Base-by-base conservation (phyloP, 2,329 filamentous ascomycete genomes). In the Paraphaeosphaeria minitans region DNA sequence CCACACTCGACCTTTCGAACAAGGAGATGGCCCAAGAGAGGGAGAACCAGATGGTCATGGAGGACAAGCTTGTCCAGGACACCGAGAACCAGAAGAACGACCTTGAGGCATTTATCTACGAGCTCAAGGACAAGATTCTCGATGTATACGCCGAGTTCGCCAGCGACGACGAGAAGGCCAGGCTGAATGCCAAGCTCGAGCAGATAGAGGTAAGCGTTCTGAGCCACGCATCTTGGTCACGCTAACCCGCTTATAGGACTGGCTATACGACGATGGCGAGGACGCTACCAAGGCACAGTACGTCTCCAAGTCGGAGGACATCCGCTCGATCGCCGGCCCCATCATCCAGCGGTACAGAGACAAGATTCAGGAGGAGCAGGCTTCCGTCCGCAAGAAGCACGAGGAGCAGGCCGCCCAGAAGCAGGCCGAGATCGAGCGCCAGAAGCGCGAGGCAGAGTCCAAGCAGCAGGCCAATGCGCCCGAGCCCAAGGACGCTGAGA, bases 51-150 rank as follows among this genome's bases (percentile, higher is more conserved):
- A 98, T 99, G 95, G 87, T 93, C 69, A 94, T 96, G 87, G 93
- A 97, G 80, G 95, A 99, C 83, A 99, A 98, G 86, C 89, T 98
- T 58, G 93, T 99, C 57, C 92, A 91, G 69, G 95, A 98, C 78
- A 99, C 95, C 39, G 95, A 98, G 77, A 93, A 98, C 84, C 96
- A 96, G 88, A 99, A 98, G 92, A 99, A 99, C 83, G 94, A 98
- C 82, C 91, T 99, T 55, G 95, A 99, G 85, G 89, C 92, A 24
- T 96, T 90, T 81, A 97, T 98, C 81, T 99, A 99, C 81, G 93
- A 98, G 73, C 86, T 97, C 76, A 91, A 94, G 70, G 92, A 92
- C 81, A 97, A 97, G 87, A 87, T 98, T 53, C 92, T 97, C 67
- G 93, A 96, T 72, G 86, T 92, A 69, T 97, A 96, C 78, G 83